A percentile compares a stretch with the other conserved stretches of the same genome.
phyloP scores from a whole-genome alignment of 495 filamentous ascomycete genomes.

The Parachaetomium inaequale region DNA sequence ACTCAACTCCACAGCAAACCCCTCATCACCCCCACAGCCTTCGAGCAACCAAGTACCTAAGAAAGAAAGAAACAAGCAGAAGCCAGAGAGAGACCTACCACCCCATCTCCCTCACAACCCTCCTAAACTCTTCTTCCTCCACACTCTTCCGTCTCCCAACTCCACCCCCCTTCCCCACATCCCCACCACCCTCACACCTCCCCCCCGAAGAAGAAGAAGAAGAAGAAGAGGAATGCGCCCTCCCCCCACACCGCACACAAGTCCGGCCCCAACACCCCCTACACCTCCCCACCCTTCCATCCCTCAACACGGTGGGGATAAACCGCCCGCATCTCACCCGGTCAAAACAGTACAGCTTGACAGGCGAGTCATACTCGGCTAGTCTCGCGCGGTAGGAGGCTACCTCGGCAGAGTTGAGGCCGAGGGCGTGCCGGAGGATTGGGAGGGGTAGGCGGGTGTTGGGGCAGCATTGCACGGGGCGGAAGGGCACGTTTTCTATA shows the following conservation, averaged over 20 bases:
- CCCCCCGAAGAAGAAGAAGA: too few species aligned
- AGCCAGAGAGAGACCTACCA: background rate
- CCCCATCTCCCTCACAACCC: conserved; percentile 5
- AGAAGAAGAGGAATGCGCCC: too few species aligned
- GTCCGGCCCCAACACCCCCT: conserved; percentile 16
- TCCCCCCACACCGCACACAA: conserved; percentile 11
- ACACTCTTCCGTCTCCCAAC: background rate
- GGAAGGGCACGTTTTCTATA: conserved; percentile 3
- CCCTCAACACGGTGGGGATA: conserved; percentile 18
- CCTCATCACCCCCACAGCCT: too few species aligned
- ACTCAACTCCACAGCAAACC: background rate
- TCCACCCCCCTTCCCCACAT: background rate
- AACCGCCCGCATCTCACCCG: conserved; percentile 20
- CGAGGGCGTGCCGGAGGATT: background rate
- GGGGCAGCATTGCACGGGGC: conserved; percentile 23
- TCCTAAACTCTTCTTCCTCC: conserved; percentile 6
- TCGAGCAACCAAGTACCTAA: too few species aligned
- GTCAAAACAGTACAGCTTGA: conserved; percentile 24
- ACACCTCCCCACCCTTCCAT: conserved; percentile 12
- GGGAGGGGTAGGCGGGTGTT: background rate
- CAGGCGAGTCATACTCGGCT: conserved; percentile 13
- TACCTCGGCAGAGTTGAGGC: background rate
- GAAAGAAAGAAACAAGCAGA: background rate
- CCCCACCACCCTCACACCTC: background rate
- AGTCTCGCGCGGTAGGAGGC: conserved; percentile 16